Conservation (phyloP, 768 basidiomycete species). For the Suillus brevipes region DNA sequence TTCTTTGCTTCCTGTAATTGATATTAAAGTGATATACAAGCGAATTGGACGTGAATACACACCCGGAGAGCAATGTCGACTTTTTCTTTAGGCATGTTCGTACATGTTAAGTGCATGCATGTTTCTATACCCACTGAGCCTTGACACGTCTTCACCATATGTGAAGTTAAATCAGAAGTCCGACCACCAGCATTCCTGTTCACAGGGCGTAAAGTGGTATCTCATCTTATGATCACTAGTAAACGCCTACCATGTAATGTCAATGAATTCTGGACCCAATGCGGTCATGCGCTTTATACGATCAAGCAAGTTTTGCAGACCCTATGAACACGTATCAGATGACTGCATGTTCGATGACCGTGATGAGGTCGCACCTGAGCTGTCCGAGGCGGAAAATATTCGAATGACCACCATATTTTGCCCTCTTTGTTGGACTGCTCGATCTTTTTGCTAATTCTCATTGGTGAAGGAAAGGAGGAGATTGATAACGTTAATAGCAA, state of each 20-base stretch:
- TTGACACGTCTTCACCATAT: slow-evolving; percentile 94
- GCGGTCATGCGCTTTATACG: slow-evolving; percentile 98
- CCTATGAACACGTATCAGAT: slow-evolving; percentile 12
- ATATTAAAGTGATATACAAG: slow-evolving; percentile 8
- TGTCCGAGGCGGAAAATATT: slow-evolving; percentile 96
- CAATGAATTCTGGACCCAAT: slow-evolving; percentile 95
- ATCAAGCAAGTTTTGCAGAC: slow-evolving; percentile 90
- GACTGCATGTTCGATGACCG: background rate
- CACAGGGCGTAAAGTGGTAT: slow-evolving; percentile 9
- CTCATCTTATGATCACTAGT: background rate
- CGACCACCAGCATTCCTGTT: slow-evolving; percentile 94
- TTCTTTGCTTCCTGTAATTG: slow-evolving; percentile 76
- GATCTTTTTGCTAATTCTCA: slow-evolving; percentile 97
- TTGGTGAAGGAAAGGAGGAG: slow-evolving; percentile 36
- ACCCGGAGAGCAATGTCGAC: slow-evolving; percentile 90
- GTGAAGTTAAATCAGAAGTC: slow-evolving; percentile 90
- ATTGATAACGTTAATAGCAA: slow-evolving; percentile 20
- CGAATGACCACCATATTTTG: slow-evolving; percentile 97
- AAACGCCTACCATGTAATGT: slow-evolving; percentile 82
- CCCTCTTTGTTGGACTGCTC: slow-evolving; percentile 81
- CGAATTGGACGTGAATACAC: slow-evolving; percentile 30
- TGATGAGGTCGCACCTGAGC: slow-evolving; percentile 65
- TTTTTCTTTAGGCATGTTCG: slow-evolving; percentile 97
- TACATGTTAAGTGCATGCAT: slow-evolving; percentile 98
- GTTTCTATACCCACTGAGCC: slow-evolving; percentile 92